Percentiles rank a stretch among this genome's conserved stretches.
Evolutionary conservation across 2,329 filamentous ascomycete genomes (phyloP).

Genomic region (Phaeosphaeria sp.): DNA sequence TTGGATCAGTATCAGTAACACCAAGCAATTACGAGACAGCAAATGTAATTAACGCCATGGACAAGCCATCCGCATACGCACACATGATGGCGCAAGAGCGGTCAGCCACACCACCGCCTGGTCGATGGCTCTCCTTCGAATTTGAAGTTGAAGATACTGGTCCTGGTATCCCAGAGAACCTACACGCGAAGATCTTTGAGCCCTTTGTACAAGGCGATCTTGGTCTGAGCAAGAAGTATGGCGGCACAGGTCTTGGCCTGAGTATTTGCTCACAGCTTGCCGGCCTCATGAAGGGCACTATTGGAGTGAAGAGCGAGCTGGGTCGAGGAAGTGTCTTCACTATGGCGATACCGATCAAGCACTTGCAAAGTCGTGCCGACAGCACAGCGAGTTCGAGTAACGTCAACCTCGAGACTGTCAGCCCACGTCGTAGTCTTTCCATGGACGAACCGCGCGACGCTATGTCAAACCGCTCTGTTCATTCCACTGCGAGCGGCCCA

Average conservation of each 20-base stretch:
- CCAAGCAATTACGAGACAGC: conserved; percentile 48
- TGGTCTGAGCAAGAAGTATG: conserved; percentile 86
- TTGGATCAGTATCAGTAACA: conserved; percentile 34
- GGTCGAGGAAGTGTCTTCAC: conserved; percentile 81
- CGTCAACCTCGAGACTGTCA: conserved; percentile 31
- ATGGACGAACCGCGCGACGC: conserved; percentile 41
- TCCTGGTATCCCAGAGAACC: conserved; percentile 78
- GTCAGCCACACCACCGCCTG: conserved; percentile 58
- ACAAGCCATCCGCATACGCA: conserved; percentile 46
- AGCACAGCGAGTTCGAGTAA: conserved; percentile 52
- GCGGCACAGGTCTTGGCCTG: conserved; percentile 84
- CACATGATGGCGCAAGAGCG: conserved; percentile 46
- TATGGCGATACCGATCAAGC: conserved; percentile 81
- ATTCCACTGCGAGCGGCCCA: conserved; percentile 34
- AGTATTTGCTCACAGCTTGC: conserved; percentile 91
- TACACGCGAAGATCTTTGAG: conserved; percentile 87
- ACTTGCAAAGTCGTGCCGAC: conserved; percentile 71
- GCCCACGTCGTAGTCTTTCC: conserved; percentile 33
- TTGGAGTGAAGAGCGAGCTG: conserved; percentile 73
- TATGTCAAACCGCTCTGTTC: conserved; percentile 38
- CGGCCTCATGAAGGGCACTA: conserved; percentile 79
- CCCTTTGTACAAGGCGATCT: conserved; percentile 94
- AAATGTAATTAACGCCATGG: conserved; percentile 53
- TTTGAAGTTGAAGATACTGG: conserved; percentile 91
- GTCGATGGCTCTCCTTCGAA: conserved; percentile 76